Evolutionary conservation across 345 rosid genomes (phyloP), one percentile per base, ranked within the genome.

Genomic region (Citrus hindsii): DNA sequence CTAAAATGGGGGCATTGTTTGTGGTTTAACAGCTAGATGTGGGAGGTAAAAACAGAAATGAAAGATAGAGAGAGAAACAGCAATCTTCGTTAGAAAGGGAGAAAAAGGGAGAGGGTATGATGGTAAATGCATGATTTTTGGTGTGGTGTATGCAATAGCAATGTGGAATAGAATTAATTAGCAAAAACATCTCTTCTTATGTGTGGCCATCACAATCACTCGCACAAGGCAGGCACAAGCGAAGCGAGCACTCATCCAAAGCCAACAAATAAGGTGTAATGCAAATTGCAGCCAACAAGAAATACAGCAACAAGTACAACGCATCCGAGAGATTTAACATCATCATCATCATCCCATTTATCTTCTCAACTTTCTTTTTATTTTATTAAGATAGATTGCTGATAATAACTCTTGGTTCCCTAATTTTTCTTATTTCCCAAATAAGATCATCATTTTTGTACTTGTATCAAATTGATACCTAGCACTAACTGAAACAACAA

Each of bases 321-420:
- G 14, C 73, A 76, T 37, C 79, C 13, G 18, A 3, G 51, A 3
- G 13, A 46, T 46, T 3, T 16, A 46, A 12, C 82, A 81, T 67
- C 83, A 79, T 77, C 83, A 79, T 67, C 82, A 79, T 75, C 90
- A 81, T 75, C 84, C 58, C 79, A 73, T 75, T 79, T 80, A 64
- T 77, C 80, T 40, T 30, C 7, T 48, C 40, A 53, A 74, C 77
- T n/a, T 82, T 77, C 71, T 68, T 56, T 40, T 28, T 10, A 51
- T 51, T 19, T 38, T 35, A 13, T 69, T 71, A 3, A 46, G 5
- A 46, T 46, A 1, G 51, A 13, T 46, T 46, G 16, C 10, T 1
- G 8, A 53, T 53, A 53, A 53, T 53, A 53, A 18, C 22, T 18
- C 6, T 18, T 16, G 22, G 58, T 53, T 46, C 18, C 51, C 18